phyloP scores from a whole-genome alignment of 495 filamentous ascomycete species.

The Pseudevernia furfuracea region DNA sequence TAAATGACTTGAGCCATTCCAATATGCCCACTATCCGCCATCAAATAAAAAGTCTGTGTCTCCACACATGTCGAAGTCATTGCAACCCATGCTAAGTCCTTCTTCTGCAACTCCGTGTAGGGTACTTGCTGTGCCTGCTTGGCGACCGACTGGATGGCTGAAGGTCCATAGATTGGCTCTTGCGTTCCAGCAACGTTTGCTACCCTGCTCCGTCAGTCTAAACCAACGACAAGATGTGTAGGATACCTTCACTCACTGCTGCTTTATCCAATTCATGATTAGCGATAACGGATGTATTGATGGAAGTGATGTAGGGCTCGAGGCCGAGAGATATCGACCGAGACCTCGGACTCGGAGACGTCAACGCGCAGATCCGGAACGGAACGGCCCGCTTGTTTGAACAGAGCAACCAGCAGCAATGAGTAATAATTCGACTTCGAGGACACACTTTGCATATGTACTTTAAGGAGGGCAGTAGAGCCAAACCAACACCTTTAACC shows the following conservation, averaged over 20 bases:
- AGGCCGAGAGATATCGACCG: neutral
- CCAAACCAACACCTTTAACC: neutral
- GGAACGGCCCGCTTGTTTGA: conserved; percentile 2
- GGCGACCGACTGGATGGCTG: conserved; percentile 76
- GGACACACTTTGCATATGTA: neutral
- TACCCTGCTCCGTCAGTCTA: conserved; percentile 47
- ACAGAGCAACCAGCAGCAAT: neutral
- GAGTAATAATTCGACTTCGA: too few species aligned
- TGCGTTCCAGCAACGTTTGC: conserved; percentile 89
- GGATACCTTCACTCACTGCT: conserved; percentile 45
- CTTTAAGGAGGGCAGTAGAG: neutral
- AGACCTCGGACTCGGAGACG: neutral
- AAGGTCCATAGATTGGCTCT: conserved; percentile 92
- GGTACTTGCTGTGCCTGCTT: conserved; percentile 69
- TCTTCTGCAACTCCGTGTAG: conserved; percentile 69
- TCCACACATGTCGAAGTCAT: conserved; percentile 84
- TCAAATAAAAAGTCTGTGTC: conserved; percentile 93
- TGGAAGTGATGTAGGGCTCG: neutral
- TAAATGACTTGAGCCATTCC: conserved; percentile 89
- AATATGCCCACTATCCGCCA: conserved; percentile 66
- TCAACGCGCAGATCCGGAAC: conserved; percentile 3
- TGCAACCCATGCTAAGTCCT: conserved; percentile 73
- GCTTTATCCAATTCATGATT: conserved; percentile 64
- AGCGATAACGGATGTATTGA: neutral
- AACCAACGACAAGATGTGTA: too few species aligned